phyloP scores from a whole-genome alignment of 345 rosid genomes.

The Eucalyptus fibrosa region DNA sequence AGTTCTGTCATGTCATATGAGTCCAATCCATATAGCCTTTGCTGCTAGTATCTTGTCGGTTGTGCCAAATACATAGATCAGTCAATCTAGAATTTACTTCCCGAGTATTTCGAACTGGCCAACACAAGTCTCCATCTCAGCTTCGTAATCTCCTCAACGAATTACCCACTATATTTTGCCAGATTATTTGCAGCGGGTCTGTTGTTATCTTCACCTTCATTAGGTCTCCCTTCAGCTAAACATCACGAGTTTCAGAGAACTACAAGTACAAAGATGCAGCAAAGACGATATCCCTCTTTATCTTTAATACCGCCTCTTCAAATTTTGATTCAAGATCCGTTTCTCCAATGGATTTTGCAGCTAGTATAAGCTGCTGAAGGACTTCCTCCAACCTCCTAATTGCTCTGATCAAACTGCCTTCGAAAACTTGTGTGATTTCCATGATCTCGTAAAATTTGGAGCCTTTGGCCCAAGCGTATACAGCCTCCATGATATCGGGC shows the following conservation, averaged over 20 bases:
- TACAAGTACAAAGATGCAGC: slow-evolving; percentile 92
- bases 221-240: background rate
- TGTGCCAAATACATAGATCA: background rate
- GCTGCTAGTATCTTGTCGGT: background rate
- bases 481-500: slow-evolving; percentile 96
- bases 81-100: background rate
- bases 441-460: slow-evolving; percentile 90
- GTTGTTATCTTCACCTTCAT: background rate
- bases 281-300: slow-evolving; percentile 94
- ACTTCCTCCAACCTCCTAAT: slow-evolving; percentile 96
- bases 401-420: slow-evolving; percentile 97
- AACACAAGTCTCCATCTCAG: background rate
- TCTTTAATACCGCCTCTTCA: slow-evolving; percentile 80
- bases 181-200: background rate
- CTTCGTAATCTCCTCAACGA: background rate
- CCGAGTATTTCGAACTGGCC: background rate
- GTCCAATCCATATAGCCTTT: background rate
- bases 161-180: background rate
- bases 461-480: slow-evolving; percentile 96
- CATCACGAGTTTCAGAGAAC: background rate
- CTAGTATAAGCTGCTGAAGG: slow-evolving; percentile 86
- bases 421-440: slow-evolving; percentile 91
- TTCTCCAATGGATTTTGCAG: slow-evolving; percentile 88
- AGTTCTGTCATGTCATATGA: background rate
- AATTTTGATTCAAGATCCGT: slow-evolving; percentile 70